Base-by-base conservation (phyloP, 148 eudicot genomes). In the Nepenthes gracilis region DNA sequence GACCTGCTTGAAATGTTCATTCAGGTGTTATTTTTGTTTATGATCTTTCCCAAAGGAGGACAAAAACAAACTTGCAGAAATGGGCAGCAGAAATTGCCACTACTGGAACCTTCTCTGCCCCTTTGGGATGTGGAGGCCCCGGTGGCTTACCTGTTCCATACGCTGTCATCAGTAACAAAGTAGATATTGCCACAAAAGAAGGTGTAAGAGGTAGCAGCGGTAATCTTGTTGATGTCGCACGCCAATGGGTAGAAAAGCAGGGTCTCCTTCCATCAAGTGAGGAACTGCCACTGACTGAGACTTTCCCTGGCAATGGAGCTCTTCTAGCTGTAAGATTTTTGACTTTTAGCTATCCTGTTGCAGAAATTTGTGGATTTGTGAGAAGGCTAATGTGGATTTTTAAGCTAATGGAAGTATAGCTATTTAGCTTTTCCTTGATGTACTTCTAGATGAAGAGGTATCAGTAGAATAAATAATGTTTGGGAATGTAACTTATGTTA, bases 211-310 rank as follows among this genome's bases (percentile, higher is more conserved):
- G 81, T 54, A 90, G 97, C 78, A 90, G 88, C 64, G 97, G 97
- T 56, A 90, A 90, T 74, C 97, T 90, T 64, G 94, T 90, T 63
- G 97, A 90, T 69, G 77, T 72, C 52, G 97, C 94, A 43, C 81
- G 85, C 36, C 90, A 90, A 43, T 90, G 97, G 97, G 97, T 86
- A 59, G 97, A 90, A 73, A 90, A 90, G 79, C 97, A 90, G 73
- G 97, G 97, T 61, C 77, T 89, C 53, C 87, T 89, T 64, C 78
- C 94, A 50, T 72, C 84, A 40, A 82, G 80, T 47, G 97, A 89
- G 56, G 97, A 89, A 70, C 82, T 90, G 50, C 97, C 97, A 12
- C 43, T 84, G 74, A 75, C 83, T 43, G 94, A 83, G 72, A 84
- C 83, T 67, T 90, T 90, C 66, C 97, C 97, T 33, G 79, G 88